These are phyloP conservation scores for Cyberlindnera bimundalis DNA, from an alignment of 805 yeast genomes.

Conservation along the genomic window DNA sequence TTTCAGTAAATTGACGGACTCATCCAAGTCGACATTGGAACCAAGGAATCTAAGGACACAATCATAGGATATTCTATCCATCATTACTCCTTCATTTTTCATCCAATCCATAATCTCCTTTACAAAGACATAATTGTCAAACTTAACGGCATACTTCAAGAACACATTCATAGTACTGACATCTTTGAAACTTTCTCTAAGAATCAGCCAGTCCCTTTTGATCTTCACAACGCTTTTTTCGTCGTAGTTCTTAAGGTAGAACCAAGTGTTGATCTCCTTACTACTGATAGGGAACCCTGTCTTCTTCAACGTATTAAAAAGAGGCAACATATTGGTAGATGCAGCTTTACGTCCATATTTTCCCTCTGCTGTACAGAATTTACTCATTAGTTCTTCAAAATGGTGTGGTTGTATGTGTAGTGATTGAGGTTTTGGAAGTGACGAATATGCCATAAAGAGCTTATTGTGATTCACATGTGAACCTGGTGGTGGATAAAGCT, in stretches of 20 bases:
- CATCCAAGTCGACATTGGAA: conserved; percentile 1
- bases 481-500: conserved; percentile 17
- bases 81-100: conserved; percentile 13
- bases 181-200: conserved; percentile 6
- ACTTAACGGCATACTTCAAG: conserved; percentile 25
- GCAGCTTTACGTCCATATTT: conserved; percentile 5
- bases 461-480: conserved; percentile 9
- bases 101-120: conserved; percentile 20
- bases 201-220: conserved; percentile 9
- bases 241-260: conserved; percentile 20
- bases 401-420: conserved; percentile 27
- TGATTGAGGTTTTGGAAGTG: conserved; percentile 34
- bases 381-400: conserved; percentile 30
- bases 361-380: conserved; percentile 19
- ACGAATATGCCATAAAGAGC: conserved; percentile 25
- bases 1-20: neutral
- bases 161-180: conserved; percentile 28
- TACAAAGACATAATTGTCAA: conserved; percentile 14
- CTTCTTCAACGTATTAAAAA: conserved; percentile 24
- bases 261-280: conserved; percentile 28
- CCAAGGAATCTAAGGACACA: conserved; percentile 21
- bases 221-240: conserved; percentile 5
- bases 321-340: neutral
- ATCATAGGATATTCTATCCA: conserved; percentile 32
- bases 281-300: conserved; percentile 30